Evolutionary conservation across 768 basidiomycete species (phyloP).

Genomic region (Boletus insuetus): DNA sequence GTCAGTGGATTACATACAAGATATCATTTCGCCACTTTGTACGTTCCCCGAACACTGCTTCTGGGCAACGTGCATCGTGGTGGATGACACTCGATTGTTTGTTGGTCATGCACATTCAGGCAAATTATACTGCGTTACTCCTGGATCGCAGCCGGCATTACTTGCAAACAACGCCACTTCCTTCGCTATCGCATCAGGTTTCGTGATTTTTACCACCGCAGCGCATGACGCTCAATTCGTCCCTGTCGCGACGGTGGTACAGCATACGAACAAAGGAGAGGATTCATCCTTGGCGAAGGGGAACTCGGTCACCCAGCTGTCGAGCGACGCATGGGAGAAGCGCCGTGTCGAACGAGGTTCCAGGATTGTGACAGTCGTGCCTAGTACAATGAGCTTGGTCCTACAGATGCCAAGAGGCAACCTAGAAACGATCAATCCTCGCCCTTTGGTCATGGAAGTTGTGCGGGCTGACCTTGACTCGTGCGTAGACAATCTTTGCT

Average conservation of each 20-base stretch:
- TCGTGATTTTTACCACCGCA: slow-evolving; percentile 81
- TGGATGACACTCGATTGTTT: slow-evolving; percentile 34
- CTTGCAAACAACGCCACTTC: slow-evolving; percentile 65
- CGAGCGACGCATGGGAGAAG: slow-evolving; percentile 51
- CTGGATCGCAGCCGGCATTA: slow-evolving; percentile 25
- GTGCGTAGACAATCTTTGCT: slow-evolving; percentile 32
- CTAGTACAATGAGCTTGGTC: slow-evolving; percentile 84
- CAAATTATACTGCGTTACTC: slow-evolving; percentile 55
- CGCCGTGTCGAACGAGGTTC: slow-evolving; percentile 89
- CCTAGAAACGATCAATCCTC: slow-evolving; percentile 90
- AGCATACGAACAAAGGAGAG: slow-evolving; percentile 3
- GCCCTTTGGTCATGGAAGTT: slow-evolving; percentile 86
- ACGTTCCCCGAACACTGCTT: slow-evolving; percentile 63
- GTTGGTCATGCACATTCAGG: slow-evolving; percentile 66
- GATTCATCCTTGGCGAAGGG: slow-evolving; percentile 26
- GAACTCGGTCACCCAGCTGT: slow-evolving; percentile 11
- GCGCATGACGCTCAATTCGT: slow-evolving; percentile 79
- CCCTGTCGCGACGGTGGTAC: slow-evolving; percentile 33
- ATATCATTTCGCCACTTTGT: slow-evolving; percentile 25
- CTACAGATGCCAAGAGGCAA: slow-evolving; percentile 98
- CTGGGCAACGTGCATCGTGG: slow-evolving; percentile 34
- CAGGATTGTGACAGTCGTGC: slow-evolving; percentile 82
- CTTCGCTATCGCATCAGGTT: slow-evolving; percentile 68
- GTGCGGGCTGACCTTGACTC: slow-evolving; percentile 71
- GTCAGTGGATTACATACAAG: slow-evolving; percentile 19